Percentiles rank a stretch among this genome's conserved stretches.
These are phyloP conservation scores for Mallotus japonicus DNA, from an alignment of 441 rosid genomes.

Conservation along the genomic window DNA sequence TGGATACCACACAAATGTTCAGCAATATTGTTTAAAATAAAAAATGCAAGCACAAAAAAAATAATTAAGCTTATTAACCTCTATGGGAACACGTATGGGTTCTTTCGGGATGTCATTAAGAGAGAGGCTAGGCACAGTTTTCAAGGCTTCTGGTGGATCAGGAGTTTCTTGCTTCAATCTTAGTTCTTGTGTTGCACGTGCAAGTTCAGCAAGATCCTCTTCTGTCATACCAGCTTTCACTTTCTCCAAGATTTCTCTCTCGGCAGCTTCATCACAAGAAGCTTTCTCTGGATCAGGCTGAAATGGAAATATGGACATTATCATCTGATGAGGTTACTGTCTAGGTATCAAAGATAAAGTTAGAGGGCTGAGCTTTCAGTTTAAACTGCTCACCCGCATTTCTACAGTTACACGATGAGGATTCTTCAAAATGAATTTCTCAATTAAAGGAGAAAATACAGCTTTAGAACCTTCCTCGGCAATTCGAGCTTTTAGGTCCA, in stretches of 20 bases:
- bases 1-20: conserved; percentile 23
- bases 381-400: conserved; percentile 58
- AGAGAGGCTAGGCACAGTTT: conserved; percentile 71
- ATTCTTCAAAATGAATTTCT: conserved; percentile 71
- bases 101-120: conserved; percentile 82
- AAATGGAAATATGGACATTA: conserved; percentile 16
- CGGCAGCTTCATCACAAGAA: conserved; percentile 75
- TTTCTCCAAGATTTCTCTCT: conserved; percentile 57
- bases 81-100: conserved; percentile 64
- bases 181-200: conserved; percentile 77
- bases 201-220: conserved; percentile 82
- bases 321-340: background rate
- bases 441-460: conserved; percentile 88
- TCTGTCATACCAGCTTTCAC: conserved; percentile 77
- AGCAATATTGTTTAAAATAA: conserved; percentile 2
- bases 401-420: conserved; percentile 79
- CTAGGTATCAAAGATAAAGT: conserved; percentile 7
- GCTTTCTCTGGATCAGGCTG: conserved; percentile 92
- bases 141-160: conserved; percentile 84
- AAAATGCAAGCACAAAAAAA: conserved; percentile 10
- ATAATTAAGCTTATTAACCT: conserved; percentile 41
- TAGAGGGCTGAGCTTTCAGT: background rate
- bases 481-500: conserved; percentile 70
- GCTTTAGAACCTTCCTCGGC: conserved; percentile 82
- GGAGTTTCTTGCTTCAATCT: conserved; percentile 90